phyloP scores from a whole-genome alignment of 2,329 filamentous ascomycete genomes.

The Delphinella strobiligena region DNA sequence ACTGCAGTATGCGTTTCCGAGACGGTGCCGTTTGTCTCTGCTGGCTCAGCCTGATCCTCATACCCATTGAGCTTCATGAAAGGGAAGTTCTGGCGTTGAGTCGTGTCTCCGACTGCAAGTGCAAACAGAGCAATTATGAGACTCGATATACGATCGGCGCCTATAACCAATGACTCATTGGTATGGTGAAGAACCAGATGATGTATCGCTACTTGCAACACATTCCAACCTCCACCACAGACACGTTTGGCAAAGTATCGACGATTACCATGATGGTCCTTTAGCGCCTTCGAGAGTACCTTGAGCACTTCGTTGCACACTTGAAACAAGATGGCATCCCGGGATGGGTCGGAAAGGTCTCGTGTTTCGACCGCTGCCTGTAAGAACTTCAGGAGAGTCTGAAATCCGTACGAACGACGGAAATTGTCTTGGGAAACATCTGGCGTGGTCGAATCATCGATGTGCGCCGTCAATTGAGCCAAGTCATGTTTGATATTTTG shows the following conservation, averaged over 20 bases:
- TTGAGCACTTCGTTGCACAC: constrained; percentile 40
- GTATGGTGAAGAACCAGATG: not conserved
- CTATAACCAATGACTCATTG: not conserved
- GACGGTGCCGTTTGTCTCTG: no score
- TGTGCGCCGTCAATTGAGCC: constrained; percentile 3
- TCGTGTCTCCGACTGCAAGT: constrained; percentile 70
- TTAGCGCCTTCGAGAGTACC: constrained; percentile 63
- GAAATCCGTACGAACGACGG: constrained; percentile 67
- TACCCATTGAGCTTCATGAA: no score
- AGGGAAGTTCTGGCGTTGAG: no score
- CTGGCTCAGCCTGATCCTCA: no score
- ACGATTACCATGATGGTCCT: constrained; percentile 72
- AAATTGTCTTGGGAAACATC: constrained; percentile 55
- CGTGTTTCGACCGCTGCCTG: constrained; percentile 21
- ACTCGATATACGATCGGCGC: not conserved
- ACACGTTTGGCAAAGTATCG: constrained; percentile 73
- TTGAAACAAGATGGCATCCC: not conserved
- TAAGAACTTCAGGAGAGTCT: constrained; percentile 57
- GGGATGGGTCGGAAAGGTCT: not conserved
- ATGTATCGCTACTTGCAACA: constrained; percentile 56
- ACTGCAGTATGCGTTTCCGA: no score
- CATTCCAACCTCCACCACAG: constrained; percentile 65
- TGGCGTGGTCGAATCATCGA: constrained; percentile 4
- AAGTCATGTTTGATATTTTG: constrained; percentile 7
- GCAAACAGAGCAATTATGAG: constrained; percentile 54